A percentile compares a stretch with the other conserved stretches of the same genome.
phyloP scores from a whole-genome alignment of 2,329 filamentous ascomycete genomes.

The Pseudogymnoascus sp. region DNA sequence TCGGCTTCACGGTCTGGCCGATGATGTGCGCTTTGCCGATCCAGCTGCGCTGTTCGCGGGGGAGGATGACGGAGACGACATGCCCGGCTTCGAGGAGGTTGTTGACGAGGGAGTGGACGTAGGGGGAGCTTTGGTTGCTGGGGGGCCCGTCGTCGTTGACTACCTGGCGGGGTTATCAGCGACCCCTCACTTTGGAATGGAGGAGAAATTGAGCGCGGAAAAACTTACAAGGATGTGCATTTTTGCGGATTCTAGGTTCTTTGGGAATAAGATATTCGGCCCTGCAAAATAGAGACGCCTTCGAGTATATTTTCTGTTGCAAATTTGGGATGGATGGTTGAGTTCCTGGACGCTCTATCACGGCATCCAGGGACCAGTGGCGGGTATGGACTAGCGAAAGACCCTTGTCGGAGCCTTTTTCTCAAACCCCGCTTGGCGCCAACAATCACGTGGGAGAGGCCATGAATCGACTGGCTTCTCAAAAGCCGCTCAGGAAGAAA shows the following conservation, averaged over 20 bases:
- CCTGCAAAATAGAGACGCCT: not conserved
- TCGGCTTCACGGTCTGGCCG: conserved; percentile 74
- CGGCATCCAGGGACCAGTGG: not conserved
- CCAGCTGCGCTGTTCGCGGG: conserved; percentile 89
- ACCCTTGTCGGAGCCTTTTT: not conserved
- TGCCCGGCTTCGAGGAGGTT: conserved; percentile 69
- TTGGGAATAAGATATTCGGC: not conserved
- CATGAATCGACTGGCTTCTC: not conserved
- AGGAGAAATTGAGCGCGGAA: not conserved
- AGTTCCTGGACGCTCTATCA: not conserved
- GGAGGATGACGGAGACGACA: conserved; percentile 83
- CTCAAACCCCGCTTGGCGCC: not conserved
- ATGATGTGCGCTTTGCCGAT: conserved; percentile 98
- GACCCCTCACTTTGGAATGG: not conserved
- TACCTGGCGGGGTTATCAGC: conserved; percentile 30
- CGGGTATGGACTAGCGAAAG: not conserved
- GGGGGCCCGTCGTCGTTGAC: conserved; percentile 79
- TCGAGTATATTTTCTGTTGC: not conserved
- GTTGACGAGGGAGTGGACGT: conserved; percentile 66
- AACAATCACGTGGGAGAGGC: not conserved
- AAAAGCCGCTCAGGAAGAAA: not conserved
- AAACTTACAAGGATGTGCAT: conserved; percentile 45
- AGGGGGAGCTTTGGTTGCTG: conserved; percentile 69
- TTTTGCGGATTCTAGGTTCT: conserved; percentile 9
- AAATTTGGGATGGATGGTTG: not conserved